These are phyloP conservation scores for Aspergillus sp. DNA, from an alignment of 2,329 filamentous ascomycete species.

Conservation along the genomic window DNA sequence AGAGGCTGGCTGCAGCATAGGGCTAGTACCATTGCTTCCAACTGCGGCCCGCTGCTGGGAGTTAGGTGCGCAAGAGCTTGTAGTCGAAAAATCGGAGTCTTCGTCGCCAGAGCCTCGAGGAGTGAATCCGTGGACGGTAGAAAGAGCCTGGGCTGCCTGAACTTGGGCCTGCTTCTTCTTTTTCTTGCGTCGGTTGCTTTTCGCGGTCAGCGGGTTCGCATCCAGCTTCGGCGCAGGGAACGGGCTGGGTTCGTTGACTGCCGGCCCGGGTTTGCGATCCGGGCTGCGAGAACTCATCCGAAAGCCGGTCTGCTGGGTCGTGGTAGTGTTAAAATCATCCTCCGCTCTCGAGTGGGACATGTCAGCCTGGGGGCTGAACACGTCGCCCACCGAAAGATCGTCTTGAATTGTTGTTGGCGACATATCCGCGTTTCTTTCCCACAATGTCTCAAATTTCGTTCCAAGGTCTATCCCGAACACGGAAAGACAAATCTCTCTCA, in stretches of 20 bases:
- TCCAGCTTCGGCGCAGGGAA: slow-evolving; percentile 32
- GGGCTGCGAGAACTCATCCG: slow-evolving; percentile 30
- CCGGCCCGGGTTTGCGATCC: slow-evolving; percentile 19
- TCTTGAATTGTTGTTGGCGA: slow-evolving; percentile 25
- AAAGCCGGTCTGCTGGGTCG: slow-evolving; percentile 22
- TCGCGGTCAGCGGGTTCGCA: slow-evolving; percentile 25
- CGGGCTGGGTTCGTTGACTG: slow-evolving; percentile 23
- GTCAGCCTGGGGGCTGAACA: slow-evolving; percentile 40
- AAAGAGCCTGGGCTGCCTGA: slow-evolving; percentile 33
- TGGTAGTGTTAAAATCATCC: slow-evolving; percentile 18
- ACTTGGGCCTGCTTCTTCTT: slow-evolving; percentile 40
- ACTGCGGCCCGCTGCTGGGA: slow-evolving; percentile 28
- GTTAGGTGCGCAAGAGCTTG: slow-evolving; percentile 36
- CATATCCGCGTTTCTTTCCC: slow-evolving; percentile 8
- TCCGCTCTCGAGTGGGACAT: slow-evolving; percentile 27
- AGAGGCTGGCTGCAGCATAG: slow-evolving; percentile 51
- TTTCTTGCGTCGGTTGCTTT: slow-evolving; percentile 33
- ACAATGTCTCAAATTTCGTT: not conserved
- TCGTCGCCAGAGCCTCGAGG: slow-evolving; percentile 46
- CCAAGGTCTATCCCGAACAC: not conserved
- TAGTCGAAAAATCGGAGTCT: slow-evolving; percentile 46
- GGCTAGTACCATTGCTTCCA: slow-evolving; percentile 40
- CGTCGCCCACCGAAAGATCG: slow-evolving; percentile 40
- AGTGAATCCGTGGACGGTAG: slow-evolving; percentile 46
- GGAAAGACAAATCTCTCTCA: not conserved